phyloP scores from a whole-genome alignment of 768 basidiomycete species.

The Termitomyces sp. region DNA sequence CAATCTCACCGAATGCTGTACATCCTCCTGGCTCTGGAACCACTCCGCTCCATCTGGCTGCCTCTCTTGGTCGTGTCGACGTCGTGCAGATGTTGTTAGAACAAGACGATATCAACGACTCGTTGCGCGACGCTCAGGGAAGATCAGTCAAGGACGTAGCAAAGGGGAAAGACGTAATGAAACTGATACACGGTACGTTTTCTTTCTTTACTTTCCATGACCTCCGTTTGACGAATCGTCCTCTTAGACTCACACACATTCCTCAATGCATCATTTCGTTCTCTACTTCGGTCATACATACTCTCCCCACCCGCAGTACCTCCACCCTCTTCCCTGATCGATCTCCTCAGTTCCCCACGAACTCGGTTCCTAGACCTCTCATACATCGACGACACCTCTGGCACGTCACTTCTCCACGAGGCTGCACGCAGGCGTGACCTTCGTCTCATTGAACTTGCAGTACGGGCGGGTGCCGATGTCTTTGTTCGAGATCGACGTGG shows the following conservation, averaged over 20 bases:
- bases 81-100: conserved; percentile 73
- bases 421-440: conserved; percentile 76
- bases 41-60: conserved; percentile 63
- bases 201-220: background rate
- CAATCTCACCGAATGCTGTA: conserved; percentile 74
- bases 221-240: background rate
- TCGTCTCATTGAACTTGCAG: conserved; percentile 74
- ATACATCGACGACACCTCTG: conserved; percentile 74
- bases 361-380: conserved; percentile 69
- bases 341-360: conserved; percentile 66
- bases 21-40: conserved; percentile 74
- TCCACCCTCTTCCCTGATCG: conserved; percentile 40
- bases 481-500: conserved; percentile 79
- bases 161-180: conserved; percentile 56
- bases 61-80: conserved; percentile 66
- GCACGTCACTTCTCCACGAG: conserved; percentile 80
- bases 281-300: conserved; percentile 15
- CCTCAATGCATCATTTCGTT: conserved; percentile 69
- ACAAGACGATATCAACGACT: conserved; percentile 79
- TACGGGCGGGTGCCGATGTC: conserved; percentile 84
- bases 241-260: conserved; percentile 52
- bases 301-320: conserved; percentile 42
- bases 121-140: conserved; percentile 59
- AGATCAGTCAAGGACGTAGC: conserved; percentile 71
- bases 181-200: conserved; percentile 61